Percentiles rank a stretch among this genome's conserved stretches.
These are phyloP conservation scores for Blyttiomyces sp. DNA, from an alignment of 371 early-diverging fungal genomes.

Conservation along the genomic window DNA sequence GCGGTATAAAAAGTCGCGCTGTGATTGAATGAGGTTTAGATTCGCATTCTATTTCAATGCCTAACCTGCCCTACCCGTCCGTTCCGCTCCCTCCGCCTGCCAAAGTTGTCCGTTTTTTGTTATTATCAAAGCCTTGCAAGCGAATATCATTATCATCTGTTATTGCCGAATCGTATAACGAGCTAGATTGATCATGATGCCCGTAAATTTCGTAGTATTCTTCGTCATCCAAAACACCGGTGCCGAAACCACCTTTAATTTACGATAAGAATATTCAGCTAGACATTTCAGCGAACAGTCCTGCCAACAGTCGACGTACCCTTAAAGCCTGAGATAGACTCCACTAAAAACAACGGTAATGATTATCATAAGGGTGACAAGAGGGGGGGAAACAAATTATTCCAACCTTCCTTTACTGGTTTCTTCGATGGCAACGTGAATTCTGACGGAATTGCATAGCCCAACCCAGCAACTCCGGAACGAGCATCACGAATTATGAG, in stretches of 20 bases:
- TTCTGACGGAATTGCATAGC: not conserved
- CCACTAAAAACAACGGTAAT: not conserved
- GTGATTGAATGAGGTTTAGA: not conserved
- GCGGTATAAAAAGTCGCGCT: not conserved
- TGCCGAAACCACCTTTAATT: constrained; percentile 44
- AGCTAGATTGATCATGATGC: not conserved
- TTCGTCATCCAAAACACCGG: constrained; percentile 52
- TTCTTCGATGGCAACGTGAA: not conserved
- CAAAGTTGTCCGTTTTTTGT: not conserved
- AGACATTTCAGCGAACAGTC: not conserved
- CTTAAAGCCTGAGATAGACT: not conserved
- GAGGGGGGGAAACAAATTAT: not conserved
- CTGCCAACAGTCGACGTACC: not conserved
- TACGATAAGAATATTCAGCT: not conserved
- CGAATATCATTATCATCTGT: not conserved
- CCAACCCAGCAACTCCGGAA: not conserved
- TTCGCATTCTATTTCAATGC: not conserved
- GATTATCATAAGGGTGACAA: not conserved
- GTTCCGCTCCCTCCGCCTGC: not conserved
- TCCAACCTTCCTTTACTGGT: not conserved
- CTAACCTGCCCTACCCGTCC: not conserved
- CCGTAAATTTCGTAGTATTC: constrained; percentile 22
- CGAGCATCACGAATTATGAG: not conserved
- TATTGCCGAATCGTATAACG: not conserved
- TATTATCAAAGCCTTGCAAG: too few species aligned